A percentile compares a stretch with the other conserved stretches of the same genome.
phyloP scores from a whole-genome alignment of 2,329 filamentous ascomycete species.

The Beauveria medogensis region DNA sequence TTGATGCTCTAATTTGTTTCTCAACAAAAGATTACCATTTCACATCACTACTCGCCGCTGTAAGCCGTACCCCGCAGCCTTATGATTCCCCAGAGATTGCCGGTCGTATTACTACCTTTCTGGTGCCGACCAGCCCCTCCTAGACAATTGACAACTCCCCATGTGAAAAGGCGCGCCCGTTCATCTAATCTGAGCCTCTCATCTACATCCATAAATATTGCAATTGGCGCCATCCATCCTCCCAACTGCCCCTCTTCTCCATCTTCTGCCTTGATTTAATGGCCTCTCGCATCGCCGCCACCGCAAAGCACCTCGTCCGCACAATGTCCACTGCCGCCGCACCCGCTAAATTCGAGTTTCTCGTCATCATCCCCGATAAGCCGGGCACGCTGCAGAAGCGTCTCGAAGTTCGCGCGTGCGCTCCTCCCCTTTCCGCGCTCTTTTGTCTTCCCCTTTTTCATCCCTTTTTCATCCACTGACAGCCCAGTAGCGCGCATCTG shows the following conservation, averaged over 20 bases:
- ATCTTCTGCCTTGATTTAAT: background rate
- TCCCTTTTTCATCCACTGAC: constrained; percentile 10
- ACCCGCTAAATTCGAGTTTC: constrained; percentile 49
- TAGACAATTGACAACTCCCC: no score
- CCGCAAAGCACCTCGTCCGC: constrained; percentile 13
- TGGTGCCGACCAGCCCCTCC: no score
- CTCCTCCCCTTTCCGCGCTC: background rate
- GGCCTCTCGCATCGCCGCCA: constrained; percentile 7
- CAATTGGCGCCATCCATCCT: no score
- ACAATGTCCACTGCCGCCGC: constrained; percentile 22
- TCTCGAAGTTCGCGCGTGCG: constrained; percentile 49
- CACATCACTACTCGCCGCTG: no score
- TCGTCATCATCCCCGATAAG: constrained; percentile 62
- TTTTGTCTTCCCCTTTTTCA: constrained; percentile 7
- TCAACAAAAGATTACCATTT: no score
- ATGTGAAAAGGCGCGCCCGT: no score
- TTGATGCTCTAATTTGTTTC: no score
- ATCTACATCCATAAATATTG: no score
- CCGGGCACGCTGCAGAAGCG: constrained; percentile 52
- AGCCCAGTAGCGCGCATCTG: constrained; percentile 40
- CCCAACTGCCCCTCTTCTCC: background rate
- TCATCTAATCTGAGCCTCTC: no score
- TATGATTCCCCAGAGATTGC: no score
- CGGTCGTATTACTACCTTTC: no score
- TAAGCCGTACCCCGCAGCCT: no score